These are phyloP conservation scores for Saksenaea vasiformis DNA, from an alignment of 371 early-diverging fungal species.

Conservation along the genomic window DNA sequence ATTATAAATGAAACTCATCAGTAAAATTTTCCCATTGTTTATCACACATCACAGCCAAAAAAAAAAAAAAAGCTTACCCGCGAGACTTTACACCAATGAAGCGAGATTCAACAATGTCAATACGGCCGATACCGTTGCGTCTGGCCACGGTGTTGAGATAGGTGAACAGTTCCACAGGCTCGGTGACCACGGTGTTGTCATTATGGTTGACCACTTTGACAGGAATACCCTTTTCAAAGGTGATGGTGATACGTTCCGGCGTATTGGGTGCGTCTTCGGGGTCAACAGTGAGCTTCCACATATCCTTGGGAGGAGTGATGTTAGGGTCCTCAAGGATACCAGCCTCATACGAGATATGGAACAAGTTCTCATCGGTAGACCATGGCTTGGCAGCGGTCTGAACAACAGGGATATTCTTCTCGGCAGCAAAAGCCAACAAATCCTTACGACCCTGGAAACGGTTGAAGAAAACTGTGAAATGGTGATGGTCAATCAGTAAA, in stretches of 20 bases:
- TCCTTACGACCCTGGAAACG: constrained; percentile 94
- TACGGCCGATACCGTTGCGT: constrained; percentile 95
- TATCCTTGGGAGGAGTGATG: constrained; percentile 92
- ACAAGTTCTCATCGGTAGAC: constrained; percentile 99
- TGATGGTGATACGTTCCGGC: constrained; percentile 92
- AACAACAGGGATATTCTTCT: constrained; percentile 91
- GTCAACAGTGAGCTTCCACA: constrained; percentile 97
- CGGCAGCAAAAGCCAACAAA: constrained; percentile 88
- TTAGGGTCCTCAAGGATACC: constrained; percentile 96
- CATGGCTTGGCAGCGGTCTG: constrained; percentile 97
- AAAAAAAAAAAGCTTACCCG: constrained; percentile 46
- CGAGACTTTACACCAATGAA: constrained; percentile 98
- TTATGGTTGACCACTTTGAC: constrained; percentile 83
- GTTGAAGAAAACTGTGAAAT: constrained; percentile 78
- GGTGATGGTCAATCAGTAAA: not conserved
- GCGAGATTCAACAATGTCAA: constrained; percentile 98
- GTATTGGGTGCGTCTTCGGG: constrained; percentile 94
- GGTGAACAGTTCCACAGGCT: constrained; percentile 85
- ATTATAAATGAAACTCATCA: not conserved
- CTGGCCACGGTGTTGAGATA: constrained; percentile 95
- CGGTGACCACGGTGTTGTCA: constrained; percentile 68
- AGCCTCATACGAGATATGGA: constrained; percentile 97
- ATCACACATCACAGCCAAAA: too few species aligned
- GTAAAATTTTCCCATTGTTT: too few species aligned
- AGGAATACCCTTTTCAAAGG: constrained; percentile 89